These are phyloP conservation scores for Rhododendron vialii DNA, from an alignment of 148 eudicot genomes.

Conservation along the genomic window DNA sequence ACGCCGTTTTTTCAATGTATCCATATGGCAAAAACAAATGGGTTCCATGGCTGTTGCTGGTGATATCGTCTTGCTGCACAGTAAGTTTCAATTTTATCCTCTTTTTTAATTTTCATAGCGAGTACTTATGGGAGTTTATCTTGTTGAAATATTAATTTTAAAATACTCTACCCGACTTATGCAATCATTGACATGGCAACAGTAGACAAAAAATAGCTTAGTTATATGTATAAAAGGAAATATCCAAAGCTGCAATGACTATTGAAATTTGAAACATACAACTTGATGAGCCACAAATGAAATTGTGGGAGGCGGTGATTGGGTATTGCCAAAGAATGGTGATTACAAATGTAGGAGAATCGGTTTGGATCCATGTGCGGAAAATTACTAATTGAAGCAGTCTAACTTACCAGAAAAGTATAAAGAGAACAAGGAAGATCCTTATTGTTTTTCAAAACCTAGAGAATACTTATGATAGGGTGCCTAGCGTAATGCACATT, in stretches of 20 bases:
- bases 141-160: not conserved
- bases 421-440: not conserved
- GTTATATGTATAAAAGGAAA: not conserved
- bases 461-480: not conserved
- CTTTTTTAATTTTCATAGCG: not conserved
- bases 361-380: not conserved
- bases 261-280: not conserved
- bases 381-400: not conserved
- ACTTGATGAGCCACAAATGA: not conserved
- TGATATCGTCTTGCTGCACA: slow-evolving; percentile 54
- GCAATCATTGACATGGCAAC: not conserved
- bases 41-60: slow-evolving; percentile 50
- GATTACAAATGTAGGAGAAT: not conserved
- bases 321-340: not conserved
- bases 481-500: not conserved
- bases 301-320: not conserved
- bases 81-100: slow-evolving; percentile 27
- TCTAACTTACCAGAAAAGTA: not conserved
- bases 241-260: not conserved
- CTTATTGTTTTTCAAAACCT: not conserved
- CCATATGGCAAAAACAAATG: slow-evolving; percentile 67
- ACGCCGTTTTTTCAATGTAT: slow-evolving; percentile 57
- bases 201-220: not conserved
- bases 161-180: not conserved
- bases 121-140: not conserved